These are phyloP conservation scores for Panicum virgatum DNA, from an alignment of 202 grass and related monocot species.

Conservation along the genomic window DNA sequence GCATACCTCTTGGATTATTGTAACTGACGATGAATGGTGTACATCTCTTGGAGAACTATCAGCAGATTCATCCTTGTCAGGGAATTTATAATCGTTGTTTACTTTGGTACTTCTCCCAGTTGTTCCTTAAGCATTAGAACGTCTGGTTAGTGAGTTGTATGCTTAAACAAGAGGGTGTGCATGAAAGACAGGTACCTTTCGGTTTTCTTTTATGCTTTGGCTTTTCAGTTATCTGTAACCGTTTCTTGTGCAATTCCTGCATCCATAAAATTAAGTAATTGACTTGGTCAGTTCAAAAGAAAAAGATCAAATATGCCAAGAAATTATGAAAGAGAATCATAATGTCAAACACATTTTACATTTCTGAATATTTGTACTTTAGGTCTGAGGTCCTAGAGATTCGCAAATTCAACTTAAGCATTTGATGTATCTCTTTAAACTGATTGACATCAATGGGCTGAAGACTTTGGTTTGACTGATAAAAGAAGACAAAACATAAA, in stretches of 20 bases:
- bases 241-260: conserved; percentile 83
- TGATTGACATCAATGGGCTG: background rate
- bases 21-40: conserved; percentile 33
- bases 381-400: conserved; percentile 25
- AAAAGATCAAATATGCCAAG: conserved; percentile 6
- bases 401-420: background rate
- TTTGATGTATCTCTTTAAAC: background rate
- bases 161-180: conserved; percentile 20
- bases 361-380: background rate
- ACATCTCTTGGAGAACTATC: conserved; percentile 17
- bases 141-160: background rate
- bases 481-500: background rate
- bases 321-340: conserved; percentile 27
- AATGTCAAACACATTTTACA: background rate
- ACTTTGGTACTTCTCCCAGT: conserved; percentile 27
- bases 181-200: conserved; percentile 52
- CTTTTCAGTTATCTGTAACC: conserved; percentile 65
- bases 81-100: conserved; percentile 19
- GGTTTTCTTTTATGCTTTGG: conserved; percentile 50
- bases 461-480: background rate
- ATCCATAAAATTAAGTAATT: conserved; percentile 24
- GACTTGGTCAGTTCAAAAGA: conserved; percentile 7
- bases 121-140: conserved; percentile 44
- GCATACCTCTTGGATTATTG: conserved; percentile 39
- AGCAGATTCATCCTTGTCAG: conserved; percentile 30